Percentiles rank a stretch among this genome's conserved stretches.
Conservation (phyloP, 2,329 filamentous ascomycete species). For the Botrytis tulipae region DNA sequence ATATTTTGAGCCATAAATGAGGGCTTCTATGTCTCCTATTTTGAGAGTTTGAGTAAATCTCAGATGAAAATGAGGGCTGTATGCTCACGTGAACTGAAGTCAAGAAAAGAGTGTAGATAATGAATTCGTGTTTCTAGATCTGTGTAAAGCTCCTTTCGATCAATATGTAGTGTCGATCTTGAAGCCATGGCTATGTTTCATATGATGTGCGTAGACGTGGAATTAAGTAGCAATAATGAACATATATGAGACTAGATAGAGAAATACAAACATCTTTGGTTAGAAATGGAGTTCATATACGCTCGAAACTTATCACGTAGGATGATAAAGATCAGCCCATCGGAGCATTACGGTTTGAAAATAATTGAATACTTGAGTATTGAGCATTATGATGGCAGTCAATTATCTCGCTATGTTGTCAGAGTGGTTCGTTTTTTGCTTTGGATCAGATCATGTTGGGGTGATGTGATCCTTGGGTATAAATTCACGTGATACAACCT, state of each 20-base stretch:
- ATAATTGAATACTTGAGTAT: background rate
- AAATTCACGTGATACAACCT: background rate
- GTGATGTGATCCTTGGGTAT: background rate
- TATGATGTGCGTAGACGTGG: background rate
- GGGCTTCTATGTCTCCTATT: conserved; percentile 33
- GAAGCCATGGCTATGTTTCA: background rate
- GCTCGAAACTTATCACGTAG: background rate
- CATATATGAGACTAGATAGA: background rate
- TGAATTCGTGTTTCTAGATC: conserved; percentile 31
- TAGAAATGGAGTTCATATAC: background rate
- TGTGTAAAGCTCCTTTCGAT: conserved; percentile 29
- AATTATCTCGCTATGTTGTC: conserved; percentile 1
- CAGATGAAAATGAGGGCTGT: background rate
- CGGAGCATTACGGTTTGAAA: background rate
- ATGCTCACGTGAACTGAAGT: conserved; percentile 24
- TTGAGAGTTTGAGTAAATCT: conserved; percentile 26
- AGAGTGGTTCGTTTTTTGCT: conserved; percentile 8
- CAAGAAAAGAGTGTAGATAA: conserved; percentile 36
- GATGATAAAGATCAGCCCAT: conserved; percentile 14
- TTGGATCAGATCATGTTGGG: conserved; percentile 8
- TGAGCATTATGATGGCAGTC: background rate
- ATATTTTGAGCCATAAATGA: conserved; percentile 36
- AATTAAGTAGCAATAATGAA: background rate
- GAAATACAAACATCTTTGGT: background rate
- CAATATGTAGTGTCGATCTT: conserved; percentile 23